Evolutionary conservation across 139 green algal genomes (phyloP).

Genomic region (Chlamydomonas sp.): DNA sequence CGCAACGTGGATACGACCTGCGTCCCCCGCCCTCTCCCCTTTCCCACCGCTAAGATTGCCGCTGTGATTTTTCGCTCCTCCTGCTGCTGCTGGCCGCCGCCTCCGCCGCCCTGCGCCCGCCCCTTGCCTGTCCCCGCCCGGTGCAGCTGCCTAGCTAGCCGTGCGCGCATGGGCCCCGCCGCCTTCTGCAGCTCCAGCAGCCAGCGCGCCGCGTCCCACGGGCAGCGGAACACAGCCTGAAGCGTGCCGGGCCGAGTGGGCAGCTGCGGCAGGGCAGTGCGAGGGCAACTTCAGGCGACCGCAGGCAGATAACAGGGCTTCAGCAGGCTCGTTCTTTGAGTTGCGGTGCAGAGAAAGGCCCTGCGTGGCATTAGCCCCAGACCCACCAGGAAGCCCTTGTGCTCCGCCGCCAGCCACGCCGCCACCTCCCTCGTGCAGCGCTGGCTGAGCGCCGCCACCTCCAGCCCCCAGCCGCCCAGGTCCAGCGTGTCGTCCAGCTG

Average conservation of each 20-base stretch:
- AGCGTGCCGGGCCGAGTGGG: conserved; percentile 1
- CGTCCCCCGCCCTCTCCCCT: too few relatives aligned
- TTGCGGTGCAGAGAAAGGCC: not conserved
- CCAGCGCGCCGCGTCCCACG: conserved; percentile 14
- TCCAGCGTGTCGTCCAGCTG: not conserved
- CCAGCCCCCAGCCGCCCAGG: conserved; percentile 1
- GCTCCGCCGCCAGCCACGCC: not conserved
- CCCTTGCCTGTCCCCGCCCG: too few relatives aligned
- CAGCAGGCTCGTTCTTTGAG: too few relatives aligned
- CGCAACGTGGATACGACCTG: too few relatives aligned
- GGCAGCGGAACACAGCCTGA: conserved; percentile 9
- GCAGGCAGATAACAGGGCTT: too few relatives aligned
- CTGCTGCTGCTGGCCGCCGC: too few relatives aligned
- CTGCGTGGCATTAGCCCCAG: not conserved
- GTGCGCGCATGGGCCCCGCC: not conserved
- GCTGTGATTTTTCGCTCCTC: too few relatives aligned
- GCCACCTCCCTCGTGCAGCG: not conserved
- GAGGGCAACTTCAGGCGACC: not conserved
- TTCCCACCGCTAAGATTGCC: too few relatives aligned
- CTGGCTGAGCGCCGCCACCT: not conserved
- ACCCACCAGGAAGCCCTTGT: conserved; percentile 1
- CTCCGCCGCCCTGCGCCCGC: too few relatives aligned
- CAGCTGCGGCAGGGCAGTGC: not conserved
- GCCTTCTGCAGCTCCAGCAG: conserved; percentile 33
- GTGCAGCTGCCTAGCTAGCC: not conserved